phyloP scores from a whole-genome alignment of 331 rosid species.

The Telfairia occidentalis region DNA sequence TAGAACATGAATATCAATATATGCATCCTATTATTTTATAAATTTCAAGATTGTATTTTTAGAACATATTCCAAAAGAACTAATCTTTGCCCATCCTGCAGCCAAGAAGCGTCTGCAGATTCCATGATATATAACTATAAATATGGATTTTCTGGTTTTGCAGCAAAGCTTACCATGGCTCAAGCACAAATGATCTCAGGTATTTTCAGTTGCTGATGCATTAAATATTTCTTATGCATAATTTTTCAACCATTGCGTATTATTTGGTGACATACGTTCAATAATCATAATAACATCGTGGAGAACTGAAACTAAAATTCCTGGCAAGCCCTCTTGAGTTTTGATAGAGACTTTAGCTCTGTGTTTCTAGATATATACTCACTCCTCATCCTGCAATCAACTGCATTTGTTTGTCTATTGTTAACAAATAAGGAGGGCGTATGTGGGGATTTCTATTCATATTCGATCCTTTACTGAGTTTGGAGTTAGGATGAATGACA shows the following conservation, averaged over 20 bases:
- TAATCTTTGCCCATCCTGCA: constrained; percentile 2
- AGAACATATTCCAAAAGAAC: background rate
- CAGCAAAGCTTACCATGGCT: constrained; percentile 27
- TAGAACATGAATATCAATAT: background rate
- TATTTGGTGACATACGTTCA: background rate
- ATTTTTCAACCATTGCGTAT: background rate
- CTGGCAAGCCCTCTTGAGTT: background rate
- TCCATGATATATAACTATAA: constrained; percentile 30
- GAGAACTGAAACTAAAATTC: background rate
- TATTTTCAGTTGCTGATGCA: background rate
- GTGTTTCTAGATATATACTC: background rate
- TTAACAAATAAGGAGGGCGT: background rate
- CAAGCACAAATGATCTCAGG: constrained; percentile 30
- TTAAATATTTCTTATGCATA: background rate
- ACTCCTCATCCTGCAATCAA: background rate
- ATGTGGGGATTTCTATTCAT: background rate
- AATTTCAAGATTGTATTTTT: background rate
- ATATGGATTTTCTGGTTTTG: constrained; percentile 16
- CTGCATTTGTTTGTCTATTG: background rate
- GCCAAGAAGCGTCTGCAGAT: constrained; percentile 23
- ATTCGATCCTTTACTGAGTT: background rate
- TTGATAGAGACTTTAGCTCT: background rate
- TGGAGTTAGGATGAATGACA: background rate
- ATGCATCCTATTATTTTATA: background rate
- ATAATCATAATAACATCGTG: background rate